Conservation (phyloP, 306 rosid species). For the Cotoneaster glaucophyllus region DNA sequence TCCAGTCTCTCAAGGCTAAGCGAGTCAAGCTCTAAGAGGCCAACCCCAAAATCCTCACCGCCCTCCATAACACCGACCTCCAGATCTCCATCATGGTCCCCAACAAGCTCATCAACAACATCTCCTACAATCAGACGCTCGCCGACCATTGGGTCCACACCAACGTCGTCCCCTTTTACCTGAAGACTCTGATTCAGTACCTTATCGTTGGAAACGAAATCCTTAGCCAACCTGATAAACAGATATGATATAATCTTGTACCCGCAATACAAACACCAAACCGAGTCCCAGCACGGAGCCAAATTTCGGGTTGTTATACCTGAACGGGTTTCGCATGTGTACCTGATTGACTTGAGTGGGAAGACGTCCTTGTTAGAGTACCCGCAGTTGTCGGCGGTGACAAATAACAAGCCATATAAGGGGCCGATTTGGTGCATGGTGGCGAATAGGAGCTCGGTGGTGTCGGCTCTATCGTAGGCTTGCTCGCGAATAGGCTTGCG, state of each 20-base stretch:
- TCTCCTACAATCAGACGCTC: constrained; percentile 46
- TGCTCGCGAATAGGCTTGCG: constrained; percentile 30
- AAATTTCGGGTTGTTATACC: constrained; percentile 64
- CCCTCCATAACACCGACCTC: constrained; percentile 42
- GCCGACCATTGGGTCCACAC: constrained; percentile 46
- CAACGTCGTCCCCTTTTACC: constrained; percentile 50
- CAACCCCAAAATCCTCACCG: constrained; percentile 38
- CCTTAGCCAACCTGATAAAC: constrained; percentile 25
- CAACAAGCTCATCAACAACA: constrained; percentile 47
- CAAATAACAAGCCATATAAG: constrained; percentile 36
- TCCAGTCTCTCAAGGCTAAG: constrained; percentile 43
- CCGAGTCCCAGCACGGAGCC: constrained; percentile 67
- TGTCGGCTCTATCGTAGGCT: constrained; percentile 51
- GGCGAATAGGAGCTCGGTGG: constrained; percentile 45
- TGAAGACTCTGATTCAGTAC: constrained; percentile 47
- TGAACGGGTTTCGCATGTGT: constrained; percentile 45
- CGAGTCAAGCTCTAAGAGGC: constrained; percentile 55
- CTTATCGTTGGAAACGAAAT: constrained; percentile 80
- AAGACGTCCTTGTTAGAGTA: constrained; percentile 31
- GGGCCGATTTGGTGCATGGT: constrained; percentile 77
- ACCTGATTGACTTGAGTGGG: constrained; percentile 55
- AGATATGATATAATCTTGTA: constrained; percentile 42
- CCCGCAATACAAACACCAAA: constrained; percentile 68
- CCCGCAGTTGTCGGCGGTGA: constrained; percentile 40
- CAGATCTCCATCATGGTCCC: constrained; percentile 71